Evolutionary conservation across 2,329 filamentous ascomycete species (phyloP).

Genomic region (Trichoderma guizhouense): DNA sequence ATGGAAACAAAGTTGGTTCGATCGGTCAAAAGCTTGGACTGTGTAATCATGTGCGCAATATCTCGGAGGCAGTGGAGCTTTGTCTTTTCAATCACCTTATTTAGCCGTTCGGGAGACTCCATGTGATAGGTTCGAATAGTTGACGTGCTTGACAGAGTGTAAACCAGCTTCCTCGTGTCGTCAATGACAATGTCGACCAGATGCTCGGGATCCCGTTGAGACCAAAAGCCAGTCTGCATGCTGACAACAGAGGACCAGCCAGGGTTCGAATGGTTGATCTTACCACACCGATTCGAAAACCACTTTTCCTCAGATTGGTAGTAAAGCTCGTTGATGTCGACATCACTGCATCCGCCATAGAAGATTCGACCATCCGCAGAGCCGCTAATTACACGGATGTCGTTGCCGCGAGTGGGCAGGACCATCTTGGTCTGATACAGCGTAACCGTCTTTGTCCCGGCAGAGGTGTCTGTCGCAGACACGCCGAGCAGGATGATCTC

Average conservation of each 20-base stretch:
- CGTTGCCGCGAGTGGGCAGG: conserved; percentile 69
- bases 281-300: conserved; percentile 86
- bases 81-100: conserved; percentile 63
- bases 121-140: conserved; percentile 91
- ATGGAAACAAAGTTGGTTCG: conserved; percentile 77
- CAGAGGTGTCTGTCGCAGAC: conserved; percentile 61
- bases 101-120: conserved; percentile 60
- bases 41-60: conserved; percentile 81
- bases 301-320: conserved; percentile 97
- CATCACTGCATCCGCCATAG: conserved; percentile 75
- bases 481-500: conserved; percentile 88
- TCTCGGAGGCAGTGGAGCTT: conserved; percentile 61
- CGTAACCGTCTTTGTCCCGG: conserved; percentile 68
- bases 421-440: conserved; percentile 89
- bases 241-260: conserved; percentile 65
- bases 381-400: conserved; percentile 74
- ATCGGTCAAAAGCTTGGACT: conserved; percentile 66
- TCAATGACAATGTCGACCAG: conserved; percentile 82
- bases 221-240: conserved; percentile 49
- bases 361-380: conserved; percentile 89
- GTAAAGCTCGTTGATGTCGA: conserved; percentile 88
- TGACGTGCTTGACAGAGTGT: conserved; percentile 83
- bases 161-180: conserved; percentile 82
- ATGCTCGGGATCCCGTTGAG: conserved; percentile 54
- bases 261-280: conserved; percentile 80